Conservation (phyloP, 768 basidiomycete species). For the Amanita phalloides region DNA sequence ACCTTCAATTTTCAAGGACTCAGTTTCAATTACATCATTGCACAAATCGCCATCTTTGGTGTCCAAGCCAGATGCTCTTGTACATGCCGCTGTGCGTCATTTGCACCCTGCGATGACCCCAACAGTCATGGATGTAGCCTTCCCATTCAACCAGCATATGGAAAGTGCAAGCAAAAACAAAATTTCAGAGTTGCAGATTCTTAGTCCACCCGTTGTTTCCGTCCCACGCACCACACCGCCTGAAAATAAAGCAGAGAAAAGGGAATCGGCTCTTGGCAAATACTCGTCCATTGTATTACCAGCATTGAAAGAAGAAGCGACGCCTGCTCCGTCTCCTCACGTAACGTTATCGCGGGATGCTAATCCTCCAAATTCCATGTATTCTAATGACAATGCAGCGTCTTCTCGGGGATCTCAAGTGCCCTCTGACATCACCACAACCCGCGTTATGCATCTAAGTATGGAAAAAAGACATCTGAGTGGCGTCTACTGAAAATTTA, state of each 20-base stretch:
- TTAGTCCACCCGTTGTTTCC: constrained; percentile 3
- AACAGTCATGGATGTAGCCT: constrained; percentile 73
- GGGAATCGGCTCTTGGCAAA: constrained; percentile 57
- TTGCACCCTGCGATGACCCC: constrained; percentile 57
- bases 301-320: constrained; percentile 56
- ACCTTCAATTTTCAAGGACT: background rate
- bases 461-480: background rate
- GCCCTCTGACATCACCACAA: background rate
- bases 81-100: constrained; percentile 27
- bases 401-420: background rate
- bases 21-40: background rate
- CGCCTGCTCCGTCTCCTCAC: constrained; percentile 43
- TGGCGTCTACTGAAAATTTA: background rate
- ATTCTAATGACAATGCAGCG: background rate
- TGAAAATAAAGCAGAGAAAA: constrained; percentile 34
- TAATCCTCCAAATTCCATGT: background rate
- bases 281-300: constrained; percentile 56
- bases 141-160: constrained; percentile 33
- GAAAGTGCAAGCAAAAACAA: background rate
- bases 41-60: background rate
- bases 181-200: background rate
- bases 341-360: constrained; percentile 35
- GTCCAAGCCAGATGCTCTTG: constrained; percentile 1
- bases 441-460: background rate
- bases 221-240: constrained; percentile 15